These are phyloP conservation scores for Aspergillus hortae DNA, from an alignment of 2,329 filamentous ascomycete genomes.

Conservation along the genomic window DNA sequence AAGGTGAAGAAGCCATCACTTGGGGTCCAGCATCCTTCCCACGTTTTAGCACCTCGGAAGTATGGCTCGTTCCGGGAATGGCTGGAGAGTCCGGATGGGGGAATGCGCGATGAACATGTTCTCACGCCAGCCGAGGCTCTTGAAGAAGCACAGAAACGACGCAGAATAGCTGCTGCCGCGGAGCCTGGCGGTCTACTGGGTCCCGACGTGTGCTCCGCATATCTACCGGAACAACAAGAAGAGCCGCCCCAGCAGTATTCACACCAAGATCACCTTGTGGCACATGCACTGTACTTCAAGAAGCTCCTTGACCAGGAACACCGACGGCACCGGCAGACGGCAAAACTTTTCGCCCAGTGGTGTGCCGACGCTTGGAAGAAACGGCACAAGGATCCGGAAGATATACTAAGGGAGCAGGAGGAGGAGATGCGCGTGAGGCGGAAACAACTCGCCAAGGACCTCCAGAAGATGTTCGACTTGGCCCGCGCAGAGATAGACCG, in stretches of 20 bases:
- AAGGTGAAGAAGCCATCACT: conserved; percentile 51
- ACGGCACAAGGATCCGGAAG: conserved; percentile 54
- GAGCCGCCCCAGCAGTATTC: conserved; percentile 77
- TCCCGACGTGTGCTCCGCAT: conserved; percentile 65
- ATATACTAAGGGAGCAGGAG: conserved; percentile 74
- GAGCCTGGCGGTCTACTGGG: conserved; percentile 74
- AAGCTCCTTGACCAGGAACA: conserved; percentile 77
- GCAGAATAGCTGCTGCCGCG: conserved; percentile 68
- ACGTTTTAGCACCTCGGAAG: conserved; percentile 45
- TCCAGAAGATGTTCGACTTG: conserved; percentile 59
- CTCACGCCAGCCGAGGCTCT: conserved; percentile 59
- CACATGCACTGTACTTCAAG: conserved; percentile 75
- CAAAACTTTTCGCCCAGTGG: conserved; percentile 69
- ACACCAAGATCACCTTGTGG: conserved; percentile 80
- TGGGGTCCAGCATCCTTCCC: conserved; percentile 50
- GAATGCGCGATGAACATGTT: conserved; percentile 42
- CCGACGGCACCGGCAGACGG: conserved; percentile 68
- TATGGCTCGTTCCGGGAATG: conserved; percentile 61
- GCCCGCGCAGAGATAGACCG: conserved; percentile 58
- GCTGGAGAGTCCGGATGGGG: conserved; percentile 52
- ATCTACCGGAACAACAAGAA: conserved; percentile 67
- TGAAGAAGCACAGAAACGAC: conserved; percentile 66
- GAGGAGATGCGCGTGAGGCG: conserved; percentile 66
- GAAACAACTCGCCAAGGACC: conserved; percentile 64
- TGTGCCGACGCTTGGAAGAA: conserved; percentile 42